These are phyloP conservation scores for Albizia julibrissin DNA, from an alignment of 306 rosid species.

Conservation along the genomic window DNA sequence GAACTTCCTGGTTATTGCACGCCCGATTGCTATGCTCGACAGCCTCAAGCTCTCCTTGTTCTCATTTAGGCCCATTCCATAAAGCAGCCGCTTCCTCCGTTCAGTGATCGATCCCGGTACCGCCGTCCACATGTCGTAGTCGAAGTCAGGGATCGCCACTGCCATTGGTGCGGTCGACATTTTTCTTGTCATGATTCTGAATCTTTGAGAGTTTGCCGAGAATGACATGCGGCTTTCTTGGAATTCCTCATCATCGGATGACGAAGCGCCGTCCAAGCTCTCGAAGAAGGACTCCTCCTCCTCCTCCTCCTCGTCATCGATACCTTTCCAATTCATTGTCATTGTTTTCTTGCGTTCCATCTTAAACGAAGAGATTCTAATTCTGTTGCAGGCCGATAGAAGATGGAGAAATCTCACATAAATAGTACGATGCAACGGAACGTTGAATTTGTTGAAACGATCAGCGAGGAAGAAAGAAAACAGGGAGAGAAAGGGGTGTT, in stretches of 20 bases:
- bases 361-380: neutral
- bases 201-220: slow-evolving; percentile 34
- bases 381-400: neutral
- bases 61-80: slow-evolving; percentile 64
- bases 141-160: neutral
- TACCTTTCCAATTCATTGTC: slow-evolving; percentile 51
- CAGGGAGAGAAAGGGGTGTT: neutral
- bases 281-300: slow-evolving; percentile 57
- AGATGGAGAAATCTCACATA: neutral
- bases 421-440: neutral
- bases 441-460: neutral
- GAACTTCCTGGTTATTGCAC: slow-evolving; percentile 41
- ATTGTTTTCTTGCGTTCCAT: slow-evolving; percentile 44
- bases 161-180: neutral
- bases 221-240: slow-evolving; percentile 64
- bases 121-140: slow-evolving; percentile 80
- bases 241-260: slow-evolving; percentile 47
- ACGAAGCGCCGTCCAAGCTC: slow-evolving; percentile 45
- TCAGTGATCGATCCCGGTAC: slow-evolving; percentile 69
- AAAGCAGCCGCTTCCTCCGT: slow-evolving; percentile 55
- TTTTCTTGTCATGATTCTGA: neutral
- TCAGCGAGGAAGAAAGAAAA: neutral
- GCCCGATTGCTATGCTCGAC: slow-evolving; percentile 23
- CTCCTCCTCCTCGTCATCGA: slow-evolving; percentile 49
- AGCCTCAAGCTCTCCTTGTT: slow-evolving; percentile 42